Conservation (phyloP, 1,284 basidiomycete genomes). For the Rhodotorula sp. region DNA sequence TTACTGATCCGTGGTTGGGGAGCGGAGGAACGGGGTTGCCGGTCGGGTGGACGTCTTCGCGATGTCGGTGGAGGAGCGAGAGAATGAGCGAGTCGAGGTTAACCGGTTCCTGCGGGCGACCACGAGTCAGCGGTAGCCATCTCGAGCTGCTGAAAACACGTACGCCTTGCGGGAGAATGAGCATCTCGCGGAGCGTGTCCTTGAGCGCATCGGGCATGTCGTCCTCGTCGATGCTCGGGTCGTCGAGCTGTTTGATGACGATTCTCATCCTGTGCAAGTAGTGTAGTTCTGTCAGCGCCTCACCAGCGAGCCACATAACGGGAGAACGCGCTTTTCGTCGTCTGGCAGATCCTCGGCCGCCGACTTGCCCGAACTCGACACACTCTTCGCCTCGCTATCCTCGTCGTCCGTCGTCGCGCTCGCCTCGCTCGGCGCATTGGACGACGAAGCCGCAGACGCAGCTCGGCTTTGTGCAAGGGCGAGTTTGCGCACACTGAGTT, state of each 20-base stretch:
- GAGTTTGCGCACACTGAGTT: slow-evolving; percentile 33
- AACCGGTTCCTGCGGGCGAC: slow-evolving; percentile 9
- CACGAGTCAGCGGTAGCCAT: not conserved
- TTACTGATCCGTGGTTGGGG: slow-evolving; percentile 34
- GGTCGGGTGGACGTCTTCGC: slow-evolving; percentile 43
- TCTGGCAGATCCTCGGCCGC: slow-evolving; percentile 17
- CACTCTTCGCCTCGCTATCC: slow-evolving; percentile 6
- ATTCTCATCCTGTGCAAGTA: slow-evolving; percentile 18
- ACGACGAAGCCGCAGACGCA: slow-evolving; percentile 16
- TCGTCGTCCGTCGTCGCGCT: slow-evolving; percentile 32
- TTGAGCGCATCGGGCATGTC: slow-evolving; percentile 45
- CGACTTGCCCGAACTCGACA: slow-evolving; percentile 1
- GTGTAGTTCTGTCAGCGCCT: not conserved
- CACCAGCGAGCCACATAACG: too few relatives aligned
- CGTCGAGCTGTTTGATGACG: slow-evolving; percentile 38
- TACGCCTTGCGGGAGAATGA: slow-evolving; percentile 30
- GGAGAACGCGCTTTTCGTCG: slow-evolving; percentile 29
- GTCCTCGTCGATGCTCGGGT: slow-evolving; percentile 41
- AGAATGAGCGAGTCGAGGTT: slow-evolving; percentile 43
- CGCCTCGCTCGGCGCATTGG: slow-evolving; percentile 25
- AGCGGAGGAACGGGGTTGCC: slow-evolving; percentile 41
- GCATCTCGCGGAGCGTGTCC: slow-evolving; percentile 31
- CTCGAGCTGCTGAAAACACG: not conserved
- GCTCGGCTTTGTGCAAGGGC: slow-evolving; percentile 35
- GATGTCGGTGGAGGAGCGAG: slow-evolving; percentile 41